Evolutionary conservation across 164 flowering plant species (phyloP), one percentile per base, ranked within the genome.

Genomic region (Vitis amurensis): DNA sequence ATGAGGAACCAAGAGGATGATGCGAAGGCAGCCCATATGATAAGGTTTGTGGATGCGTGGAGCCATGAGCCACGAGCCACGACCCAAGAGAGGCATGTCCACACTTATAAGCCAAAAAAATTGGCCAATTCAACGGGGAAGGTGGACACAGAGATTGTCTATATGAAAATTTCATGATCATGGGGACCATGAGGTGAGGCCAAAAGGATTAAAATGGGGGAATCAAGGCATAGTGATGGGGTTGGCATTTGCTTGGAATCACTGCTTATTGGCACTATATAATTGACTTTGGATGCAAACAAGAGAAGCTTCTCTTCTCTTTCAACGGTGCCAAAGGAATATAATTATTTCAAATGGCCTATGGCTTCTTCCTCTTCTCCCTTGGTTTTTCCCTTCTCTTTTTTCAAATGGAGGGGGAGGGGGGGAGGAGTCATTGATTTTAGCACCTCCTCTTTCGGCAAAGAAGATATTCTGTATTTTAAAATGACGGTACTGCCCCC

Each of bases 321-420:
- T 68, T 68, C 71, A 69, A 60, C 27, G 71, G 53, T 69, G 64
- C 44, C 58, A 69, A 59, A n/a, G 49, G 71, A 69, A 59, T 69
- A 59, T 69, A 69, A 44, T 57, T 57, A 53, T 60, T 50, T 50
- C 57, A 3, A 10, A 4, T 27, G 8, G 48, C 19, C 14, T 50
- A 23, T 23, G 10, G 23, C 29, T 14, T 29, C 9, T 52, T 4
- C 37, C 9, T 16, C 12, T 19, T 64, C 23, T 50, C 10, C 8
- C 55, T 47, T n/a, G 47, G 47, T 0, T 12, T 2, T 51, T 51
- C 5, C 10, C 11, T n/a, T 9, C 11, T 16, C 50, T 52, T 50
- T 19, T 17, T 2, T 63, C n/a, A 27, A 11, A n/a, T 11, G 16
- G 1, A n/a, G 1, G 56, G 56, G n/a, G 56, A 14, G 16, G 5